These are phyloP conservation scores for Ceratocystis ficicola DNA, from an alignment of 2,329 filamentous ascomycete species.

Conservation along the genomic window DNA sequence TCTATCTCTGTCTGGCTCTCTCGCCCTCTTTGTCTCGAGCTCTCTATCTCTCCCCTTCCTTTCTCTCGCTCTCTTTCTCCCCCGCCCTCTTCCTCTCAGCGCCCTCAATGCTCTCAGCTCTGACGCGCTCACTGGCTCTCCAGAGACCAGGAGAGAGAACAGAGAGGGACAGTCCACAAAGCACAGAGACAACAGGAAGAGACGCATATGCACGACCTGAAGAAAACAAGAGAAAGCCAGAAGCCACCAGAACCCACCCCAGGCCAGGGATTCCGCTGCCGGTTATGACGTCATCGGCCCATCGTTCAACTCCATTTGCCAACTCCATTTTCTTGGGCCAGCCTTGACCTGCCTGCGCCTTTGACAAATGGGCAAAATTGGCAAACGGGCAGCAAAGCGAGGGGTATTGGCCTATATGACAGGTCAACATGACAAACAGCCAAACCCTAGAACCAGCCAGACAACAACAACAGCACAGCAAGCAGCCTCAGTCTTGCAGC, in stretches of 20 bases:
- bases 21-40: background rate
- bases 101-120: no score
- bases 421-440: background rate
- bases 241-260: conserved; percentile 2
- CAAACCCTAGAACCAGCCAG: background rate
- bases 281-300: conserved; percentile 8
- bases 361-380: background rate
- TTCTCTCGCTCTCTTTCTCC: no score
- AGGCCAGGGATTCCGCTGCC: background rate
- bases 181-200: conserved; percentile 10
- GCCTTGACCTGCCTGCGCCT: background rate
- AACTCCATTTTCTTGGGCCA: background rate
- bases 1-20: background rate
- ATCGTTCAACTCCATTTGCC: background rate
- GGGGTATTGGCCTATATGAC: background rate
- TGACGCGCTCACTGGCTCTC: background rate
- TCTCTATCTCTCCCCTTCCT: background rate
- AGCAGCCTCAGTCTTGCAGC: background rate
- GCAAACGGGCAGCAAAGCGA: background rate
- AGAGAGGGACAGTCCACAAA: background rate
- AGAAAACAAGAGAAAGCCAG: conserved; percentile 3
- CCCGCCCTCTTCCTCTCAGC: no score
- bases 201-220: conserved; percentile 5
- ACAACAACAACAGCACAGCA: background rate
- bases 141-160: background rate